Evolutionary conservation across 2,329 filamentous ascomycete species (phyloP).

Genomic region (Trichoderma koningii): DNA sequence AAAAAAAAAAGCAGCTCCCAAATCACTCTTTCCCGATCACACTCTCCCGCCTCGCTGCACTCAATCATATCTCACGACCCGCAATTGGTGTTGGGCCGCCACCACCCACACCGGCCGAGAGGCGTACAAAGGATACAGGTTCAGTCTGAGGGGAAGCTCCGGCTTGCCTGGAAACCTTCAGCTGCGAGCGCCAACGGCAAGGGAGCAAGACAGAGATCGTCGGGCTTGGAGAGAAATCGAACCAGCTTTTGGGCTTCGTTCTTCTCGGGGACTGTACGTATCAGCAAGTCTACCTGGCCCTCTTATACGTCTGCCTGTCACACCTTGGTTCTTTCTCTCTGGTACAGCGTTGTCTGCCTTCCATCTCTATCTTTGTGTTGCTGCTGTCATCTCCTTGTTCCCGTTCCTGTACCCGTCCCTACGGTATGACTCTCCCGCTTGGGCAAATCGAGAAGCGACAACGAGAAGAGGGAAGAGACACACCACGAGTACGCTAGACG

Average conservation of each 20-base stretch:
- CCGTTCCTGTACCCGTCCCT: neutral
- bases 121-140: slow-evolving; percentile 52
- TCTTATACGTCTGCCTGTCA: slow-evolving; percentile 30
- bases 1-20: neutral
- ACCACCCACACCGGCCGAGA: slow-evolving; percentile 32
- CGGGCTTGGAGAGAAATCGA: slow-evolving; percentile 26
- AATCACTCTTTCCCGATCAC: neutral
- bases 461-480: neutral
- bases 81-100: slow-evolving; percentile 28
- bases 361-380: neutral
- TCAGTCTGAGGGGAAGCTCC: slow-evolving; percentile 56
- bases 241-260: neutral
- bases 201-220: slow-evolving; percentile 20
- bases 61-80: slow-evolving; percentile 18
- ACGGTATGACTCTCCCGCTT: neutral
- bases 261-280: slow-evolving; percentile 57
- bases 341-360: slow-evolving; percentile 20
- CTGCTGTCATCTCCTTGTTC: neutral
- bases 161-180: slow-evolving; percentile 54
- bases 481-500: neutral
- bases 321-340: slow-evolving; percentile 30
- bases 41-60: neutral
- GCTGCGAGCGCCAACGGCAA: slow-evolving; percentile 28
- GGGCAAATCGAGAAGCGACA: neutral
- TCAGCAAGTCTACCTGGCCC: slow-evolving; percentile 41